Evolutionary conservation across 805 yeast species (phyloP).

Genomic region (Candida nanaspora): DNA sequence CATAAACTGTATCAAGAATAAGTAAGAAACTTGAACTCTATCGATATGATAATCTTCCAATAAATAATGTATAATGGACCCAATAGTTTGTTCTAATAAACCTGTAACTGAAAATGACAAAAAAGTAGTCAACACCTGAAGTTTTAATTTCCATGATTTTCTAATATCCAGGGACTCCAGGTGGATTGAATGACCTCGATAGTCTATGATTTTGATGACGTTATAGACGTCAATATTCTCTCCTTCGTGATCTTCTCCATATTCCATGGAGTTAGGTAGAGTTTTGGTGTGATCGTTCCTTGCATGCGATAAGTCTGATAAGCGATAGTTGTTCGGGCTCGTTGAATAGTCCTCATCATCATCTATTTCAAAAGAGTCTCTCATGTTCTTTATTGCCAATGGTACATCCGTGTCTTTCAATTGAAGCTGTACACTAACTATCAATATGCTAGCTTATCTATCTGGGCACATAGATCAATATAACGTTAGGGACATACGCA

Average conservation of each 20-base stretch:
- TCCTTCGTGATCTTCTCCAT: neutral
- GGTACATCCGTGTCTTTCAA: too few relatives aligned
- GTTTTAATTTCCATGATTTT: constrained; percentile 27
- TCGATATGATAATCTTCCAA: constrained; percentile 39
- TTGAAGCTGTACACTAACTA: too few relatives aligned
- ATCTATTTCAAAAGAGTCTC: too few relatives aligned
- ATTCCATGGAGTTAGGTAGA: too few relatives aligned
- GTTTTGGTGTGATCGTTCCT: too few relatives aligned
- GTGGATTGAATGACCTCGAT: constrained; percentile 15
- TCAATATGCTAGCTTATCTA: too few relatives aligned
- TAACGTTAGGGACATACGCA: too few relatives aligned
- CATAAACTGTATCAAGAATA: constrained; percentile 43
- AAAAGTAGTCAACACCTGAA: constrained; percentile 36
- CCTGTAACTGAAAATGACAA: constrained; percentile 42
- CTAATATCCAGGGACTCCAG: constrained; percentile 36
- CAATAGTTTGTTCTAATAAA: constrained; percentile 52
- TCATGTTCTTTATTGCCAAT: too few relatives aligned
- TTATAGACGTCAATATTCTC: neutral
- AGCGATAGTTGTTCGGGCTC: too few relatives aligned
- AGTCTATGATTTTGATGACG: constrained; percentile 1
- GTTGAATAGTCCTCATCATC: too few relatives aligned
- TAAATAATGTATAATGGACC: constrained; percentile 49
- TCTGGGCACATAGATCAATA: too few relatives aligned
- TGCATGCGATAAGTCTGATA: too few relatives aligned
- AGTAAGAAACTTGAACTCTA: constrained; percentile 39